These are phyloP conservation scores for Silene uniflora DNA, from an alignment of 148 eudicot species.

Conservation along the genomic window DNA sequence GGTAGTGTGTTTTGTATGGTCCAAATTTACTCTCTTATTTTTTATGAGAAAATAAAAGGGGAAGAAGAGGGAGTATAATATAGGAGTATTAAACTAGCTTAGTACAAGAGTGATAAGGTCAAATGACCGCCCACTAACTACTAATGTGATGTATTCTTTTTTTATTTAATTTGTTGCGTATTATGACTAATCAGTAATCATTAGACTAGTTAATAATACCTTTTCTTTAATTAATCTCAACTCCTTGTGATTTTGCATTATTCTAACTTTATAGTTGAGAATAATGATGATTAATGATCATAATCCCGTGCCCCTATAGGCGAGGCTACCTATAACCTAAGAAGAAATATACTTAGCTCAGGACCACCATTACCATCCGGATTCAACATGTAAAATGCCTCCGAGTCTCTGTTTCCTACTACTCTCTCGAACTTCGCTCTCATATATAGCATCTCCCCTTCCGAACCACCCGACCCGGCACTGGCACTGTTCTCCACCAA, in stretches of 20 bases:
- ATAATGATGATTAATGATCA: conserved; percentile 5
- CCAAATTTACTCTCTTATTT: too few relatives aligned
- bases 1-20: too few relatives aligned
- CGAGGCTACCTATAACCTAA: conserved; percentile 40
- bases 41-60: too few relatives aligned
- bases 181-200: conserved; percentile 22
- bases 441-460: conserved; percentile 79
- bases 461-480: conserved; percentile 29
- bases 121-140: conserved; percentile 4
- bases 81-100: too few relatives aligned
- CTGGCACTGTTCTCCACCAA: conserved; percentile 36
- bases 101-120: conserved; percentile 3
- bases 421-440: conserved; percentile 83
- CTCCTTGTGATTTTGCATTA: not conserved
- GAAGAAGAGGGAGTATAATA: too few relatives aligned
- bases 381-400: conserved; percentile 86
- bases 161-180: conserved; percentile 6
- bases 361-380: conserved; percentile 91
- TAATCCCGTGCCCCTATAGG: too few relatives aligned
- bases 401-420: conserved; percentile 82
- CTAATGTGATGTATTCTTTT: not conserved
- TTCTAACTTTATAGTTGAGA: not conserved
- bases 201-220: conserved; percentile 11
- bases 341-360: conserved; percentile 76
- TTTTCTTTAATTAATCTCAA: not conserved